Evolutionary conservation across 148 eudicot species (phyloP).

Genomic region (Amaranthus cruentus): DNA sequence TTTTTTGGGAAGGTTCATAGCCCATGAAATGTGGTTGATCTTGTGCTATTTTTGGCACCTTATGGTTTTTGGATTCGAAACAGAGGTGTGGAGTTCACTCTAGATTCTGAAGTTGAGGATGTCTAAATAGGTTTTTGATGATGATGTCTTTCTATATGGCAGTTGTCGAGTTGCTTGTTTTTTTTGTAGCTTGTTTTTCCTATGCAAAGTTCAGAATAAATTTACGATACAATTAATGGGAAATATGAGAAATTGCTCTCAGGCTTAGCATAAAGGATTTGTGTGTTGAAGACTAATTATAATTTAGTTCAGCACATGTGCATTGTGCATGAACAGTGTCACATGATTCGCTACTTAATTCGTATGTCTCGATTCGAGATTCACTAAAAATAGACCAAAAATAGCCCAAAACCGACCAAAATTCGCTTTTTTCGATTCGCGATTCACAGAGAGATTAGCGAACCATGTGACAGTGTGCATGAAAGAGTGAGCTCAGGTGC

Average conservation of each 20-base stretch:
- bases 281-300: background rate
- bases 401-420: too few species aligned
- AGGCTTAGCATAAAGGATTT: constrained; percentile 13
- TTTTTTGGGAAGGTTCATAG: too few species aligned
- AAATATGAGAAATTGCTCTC: background rate
- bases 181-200: constrained; percentile 7
- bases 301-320: constrained; percentile 4
- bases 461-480: background rate
- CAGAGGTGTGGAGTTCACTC: background rate
- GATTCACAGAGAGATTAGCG: too few species aligned
- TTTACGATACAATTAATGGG: constrained; percentile 7
- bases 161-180: constrained; percentile 13
- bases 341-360: too few species aligned
- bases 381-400: too few species aligned
- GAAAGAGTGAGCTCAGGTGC: background rate
- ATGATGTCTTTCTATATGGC: background rate
- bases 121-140: background rate
- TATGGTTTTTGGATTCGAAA: background rate
- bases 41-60: background rate
- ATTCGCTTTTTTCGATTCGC: too few species aligned
- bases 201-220: background rate
- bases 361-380: too few species aligned
- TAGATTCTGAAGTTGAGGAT: background rate
- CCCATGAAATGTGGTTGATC: background rate
- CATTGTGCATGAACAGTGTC: too few species aligned